Evolutionary conservation across 306 rosid genomes (phyloP), one percentile per base, ranked within the genome.

Genomic region (Pyrus betulifolia): DNA sequence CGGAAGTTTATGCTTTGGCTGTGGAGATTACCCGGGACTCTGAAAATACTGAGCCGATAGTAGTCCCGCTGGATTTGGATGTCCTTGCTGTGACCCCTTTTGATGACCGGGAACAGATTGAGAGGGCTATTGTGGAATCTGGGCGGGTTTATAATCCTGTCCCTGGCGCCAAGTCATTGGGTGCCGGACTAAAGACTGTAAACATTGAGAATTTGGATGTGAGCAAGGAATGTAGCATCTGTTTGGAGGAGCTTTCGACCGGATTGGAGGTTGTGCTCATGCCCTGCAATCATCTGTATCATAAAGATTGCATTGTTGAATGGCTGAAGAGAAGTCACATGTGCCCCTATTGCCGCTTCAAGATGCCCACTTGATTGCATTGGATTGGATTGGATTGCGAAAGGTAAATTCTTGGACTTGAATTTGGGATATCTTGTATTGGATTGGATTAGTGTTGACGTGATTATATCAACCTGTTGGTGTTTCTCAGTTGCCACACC

Each of bases 261-360:
- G 82, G 80, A 45, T 60, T 74, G 79, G 82, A 79, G 72, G 62
- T 73, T 77, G 30, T 67, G 38, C 52, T 35, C 54, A 70, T 78
- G 81, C 83, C 86, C 52, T 83, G 86, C 80, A 72, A 70, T 35
- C 86, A 83, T 79, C 6, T 71, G 27, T 83, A 64, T 69, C 86
- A 83, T 57, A 83, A 69, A 18, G 83, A 83, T 17, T 83, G 86
- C 71, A 83, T 83, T 44, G 70, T 70, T n/a, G 69, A 71, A 55
- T 79, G 81, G 86, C 58, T 83, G 15, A 59, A 69, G 54, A 75
- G 74, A 35, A 75, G 83, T 70, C 83, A 75, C 52, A 19, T 42
- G 14, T 83, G 86, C 74, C 86, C 86, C 1, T 79, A 79, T 77
- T 83, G 81, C 70, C 81, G 82, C 27, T 82, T 66, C 38, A 33